Base-by-base conservation (phyloP, 805 yeast genomes). In the Candida boleticola region DNA sequence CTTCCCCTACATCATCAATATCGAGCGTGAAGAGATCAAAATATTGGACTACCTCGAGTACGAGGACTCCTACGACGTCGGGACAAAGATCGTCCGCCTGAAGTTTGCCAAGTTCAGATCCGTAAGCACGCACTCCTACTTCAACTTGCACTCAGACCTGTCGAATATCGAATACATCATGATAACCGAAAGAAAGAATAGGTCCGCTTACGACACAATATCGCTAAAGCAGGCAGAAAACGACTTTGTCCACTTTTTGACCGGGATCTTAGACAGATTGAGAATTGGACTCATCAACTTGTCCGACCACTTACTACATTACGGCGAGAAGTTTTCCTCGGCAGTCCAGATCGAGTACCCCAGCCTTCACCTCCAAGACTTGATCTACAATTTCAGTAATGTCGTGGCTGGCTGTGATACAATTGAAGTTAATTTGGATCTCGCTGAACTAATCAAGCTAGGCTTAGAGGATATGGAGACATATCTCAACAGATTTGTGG, bases 1-100 rank as follows among this genome's bases (percentile, higher is more conserved):
- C 25, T 39, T 38, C 34, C 32, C 40, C 4, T 40, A 42, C 26
- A 40, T 52, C 9, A 40, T 52, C 19, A 39, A 48, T 25, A 42
- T 52, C n/a, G 50, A 50, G 31, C 45, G 53, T 18, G 56, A 52
- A 13, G 51, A 43, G 31, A 30, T 35, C 19, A 37, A 49, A 3
- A 46, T 52, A 16, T 44, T 46, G 37, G 41, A 29, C 19, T 48
- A 49, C 29, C 19, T 48, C 29, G 37, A 43, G 11, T 48, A 38
- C 32, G 27, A 39, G 18, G 50, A 47, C 18, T 19, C 32, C 16
- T 16, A 25, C 10, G 44, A 40, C 14, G 42, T 43, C 10, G 52
- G 50, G 11, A 16, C 43, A 16, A 22, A 29, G 13, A 37, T 41
- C 17, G 34, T 51, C 14, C 49, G 41, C 13, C 30, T 30, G 16